Conservation (phyloP, 306 rosid genomes). For the Begonia masoniana region DNA sequence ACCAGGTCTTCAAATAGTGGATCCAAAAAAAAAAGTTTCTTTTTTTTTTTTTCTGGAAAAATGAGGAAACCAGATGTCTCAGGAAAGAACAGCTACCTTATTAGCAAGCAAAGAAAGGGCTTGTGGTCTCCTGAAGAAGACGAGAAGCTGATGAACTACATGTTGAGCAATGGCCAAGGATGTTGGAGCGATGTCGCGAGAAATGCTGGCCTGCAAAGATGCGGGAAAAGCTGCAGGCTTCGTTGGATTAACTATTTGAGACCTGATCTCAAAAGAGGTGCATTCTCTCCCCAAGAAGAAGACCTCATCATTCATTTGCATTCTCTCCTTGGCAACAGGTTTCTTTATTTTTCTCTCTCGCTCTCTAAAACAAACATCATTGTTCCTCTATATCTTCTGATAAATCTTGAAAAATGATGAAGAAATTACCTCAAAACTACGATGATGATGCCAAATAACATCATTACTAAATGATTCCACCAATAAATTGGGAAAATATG, state of each 20-base stretch:
- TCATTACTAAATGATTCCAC: too few relatives aligned
- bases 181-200: slow-evolving; percentile 92
- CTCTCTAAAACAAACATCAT: background rate
- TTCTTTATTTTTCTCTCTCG: background rate
- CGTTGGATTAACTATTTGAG: slow-evolving; percentile 94
- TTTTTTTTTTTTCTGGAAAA: background rate
- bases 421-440: too few relatives aligned
- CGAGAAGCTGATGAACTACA: slow-evolving; percentile 62
- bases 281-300: slow-evolving; percentile 80
- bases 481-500: too few relatives aligned
- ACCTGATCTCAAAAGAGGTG: slow-evolving; percentile 88
- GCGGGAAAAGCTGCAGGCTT: slow-evolving; percentile 87
- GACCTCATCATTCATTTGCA: slow-evolving; percentile 73
- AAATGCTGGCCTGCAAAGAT: slow-evolving; percentile 77
- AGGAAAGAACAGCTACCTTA: slow-evolving; percentile 10
- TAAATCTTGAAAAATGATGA: too few relatives aligned
- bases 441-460: too few relatives aligned
- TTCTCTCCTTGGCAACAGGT: slow-evolving; percentile 95
- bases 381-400: background rate
- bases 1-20: slow-evolving; percentile 1
- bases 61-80: slow-evolving; percentile 71
- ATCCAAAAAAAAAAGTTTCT: background rate
- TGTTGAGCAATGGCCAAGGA: slow-evolving; percentile 77
- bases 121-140: slow-evolving; percentile 98
- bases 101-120: slow-evolving; percentile 60